Evolutionary conservation across 768 basidiomycete species (phyloP).

Genomic region (Antrodiella citrinella): DNA sequence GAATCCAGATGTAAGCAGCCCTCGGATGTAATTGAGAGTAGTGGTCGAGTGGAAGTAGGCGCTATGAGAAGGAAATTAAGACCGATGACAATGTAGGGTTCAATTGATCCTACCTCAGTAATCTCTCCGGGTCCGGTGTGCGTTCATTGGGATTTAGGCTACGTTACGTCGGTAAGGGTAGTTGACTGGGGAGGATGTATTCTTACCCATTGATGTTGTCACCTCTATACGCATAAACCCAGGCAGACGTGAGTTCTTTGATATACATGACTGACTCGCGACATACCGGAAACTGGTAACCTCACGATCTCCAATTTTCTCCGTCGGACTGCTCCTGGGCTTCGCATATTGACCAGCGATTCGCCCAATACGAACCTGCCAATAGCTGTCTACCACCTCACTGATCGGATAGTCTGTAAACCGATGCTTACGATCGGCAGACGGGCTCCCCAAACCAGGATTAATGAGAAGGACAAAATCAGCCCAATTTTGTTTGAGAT

Average conservation of each 20-base stretch:
- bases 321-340: conserved; percentile 78
- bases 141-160: conserved; percentile 72
- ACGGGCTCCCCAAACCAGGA: conserved; percentile 89
- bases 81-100: not conserved
- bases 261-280: not conserved
- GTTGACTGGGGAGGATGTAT: not conserved
- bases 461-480: conserved; percentile 90
- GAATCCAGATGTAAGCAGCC: conserved; percentile 85
- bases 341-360: conserved; percentile 98
- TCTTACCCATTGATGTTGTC: conserved; percentile 94
- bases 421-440: conserved; percentile 88
- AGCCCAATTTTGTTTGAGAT: conserved; percentile 84
- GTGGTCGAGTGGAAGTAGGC: conserved; percentile 96
- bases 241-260: not conserved
- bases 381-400: too few relatives aligned
- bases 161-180: conserved; percentile 1
- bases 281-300: conserved; percentile 81
- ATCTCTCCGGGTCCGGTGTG: conserved; percentile 81
- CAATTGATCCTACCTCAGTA: conserved; percentile 51
- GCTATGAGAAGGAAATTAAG: conserved; percentile 29
- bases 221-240: conserved; percentile 43
- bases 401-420: too few relatives aligned
- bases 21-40: conserved; percentile 88
- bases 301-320: conserved; percentile 66
- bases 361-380: conserved; percentile 72